Percentiles rank a stretch among this genome's conserved stretches.
phyloP scores from a whole-genome alignment of 2,329 filamentous ascomycete genomes.

The Verticillium nubilum region DNA sequence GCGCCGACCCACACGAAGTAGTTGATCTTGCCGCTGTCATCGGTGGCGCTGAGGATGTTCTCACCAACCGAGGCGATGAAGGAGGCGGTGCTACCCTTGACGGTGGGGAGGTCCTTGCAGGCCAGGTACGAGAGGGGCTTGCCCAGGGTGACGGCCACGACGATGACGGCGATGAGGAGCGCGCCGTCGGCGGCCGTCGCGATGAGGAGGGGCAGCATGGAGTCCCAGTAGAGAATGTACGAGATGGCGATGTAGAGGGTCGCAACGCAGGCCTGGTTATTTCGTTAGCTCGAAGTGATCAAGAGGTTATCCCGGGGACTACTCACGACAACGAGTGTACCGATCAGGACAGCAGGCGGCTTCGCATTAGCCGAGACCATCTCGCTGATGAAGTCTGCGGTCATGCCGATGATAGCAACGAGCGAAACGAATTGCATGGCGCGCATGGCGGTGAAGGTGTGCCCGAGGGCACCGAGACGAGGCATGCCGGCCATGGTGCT shows the following conservation, averaged over 20 bases:
- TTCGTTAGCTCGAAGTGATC: constrained; percentile 8
- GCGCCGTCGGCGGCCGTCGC: constrained; percentile 59
- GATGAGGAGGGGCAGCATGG: constrained; percentile 69
- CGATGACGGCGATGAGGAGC: constrained; percentile 71
- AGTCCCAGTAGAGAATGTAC: constrained; percentile 75
- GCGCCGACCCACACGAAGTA: constrained; percentile 45
- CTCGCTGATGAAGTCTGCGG: constrained; percentile 73
- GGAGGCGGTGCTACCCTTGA: constrained; percentile 32
- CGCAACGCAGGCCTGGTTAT: constrained; percentile 64
- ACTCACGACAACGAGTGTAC: constrained; percentile 74
- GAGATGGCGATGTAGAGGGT: constrained; percentile 75
- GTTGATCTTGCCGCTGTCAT: constrained; percentile 20
- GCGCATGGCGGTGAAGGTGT: constrained; percentile 71
- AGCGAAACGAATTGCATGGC: constrained; percentile 66
- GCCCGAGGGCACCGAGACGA: constrained; percentile 66
- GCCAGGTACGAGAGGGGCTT: constrained; percentile 74
- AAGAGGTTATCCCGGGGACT: neutral
- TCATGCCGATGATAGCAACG: constrained; percentile 72
- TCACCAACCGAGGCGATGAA: constrained; percentile 38
- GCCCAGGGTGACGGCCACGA: constrained; percentile 72
- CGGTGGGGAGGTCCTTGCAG: constrained; percentile 50
- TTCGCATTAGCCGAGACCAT: constrained; percentile 62
- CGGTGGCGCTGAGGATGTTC: constrained; percentile 29
- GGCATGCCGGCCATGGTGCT: constrained; percentile 39
- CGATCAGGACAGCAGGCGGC: constrained; percentile 69